Evolutionary conservation across 768 basidiomycete species (phyloP).

Genomic region (Hirschioporus abietinus): DNA sequence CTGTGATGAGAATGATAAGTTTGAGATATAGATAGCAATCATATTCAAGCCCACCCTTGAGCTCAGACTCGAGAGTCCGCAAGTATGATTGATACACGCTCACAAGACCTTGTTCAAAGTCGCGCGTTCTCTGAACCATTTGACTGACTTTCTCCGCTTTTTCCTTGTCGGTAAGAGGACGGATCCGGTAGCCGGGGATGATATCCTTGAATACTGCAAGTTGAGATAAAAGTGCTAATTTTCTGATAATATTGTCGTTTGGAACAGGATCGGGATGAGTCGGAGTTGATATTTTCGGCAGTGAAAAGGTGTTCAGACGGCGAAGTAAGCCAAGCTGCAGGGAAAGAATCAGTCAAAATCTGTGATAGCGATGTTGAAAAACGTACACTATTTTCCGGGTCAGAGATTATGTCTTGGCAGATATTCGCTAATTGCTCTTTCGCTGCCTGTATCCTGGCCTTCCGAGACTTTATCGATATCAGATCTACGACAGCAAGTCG

Average conservation of each 20-base stretch:
- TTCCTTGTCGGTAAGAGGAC: slow-evolving; percentile 84
- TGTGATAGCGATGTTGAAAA: slow-evolving; percentile 8
- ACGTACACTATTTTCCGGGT: slow-evolving; percentile 92
- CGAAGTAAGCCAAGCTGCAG: slow-evolving; percentile 79
- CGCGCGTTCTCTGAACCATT: slow-evolving; percentile 81
- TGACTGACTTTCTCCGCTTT: slow-evolving; percentile 92
- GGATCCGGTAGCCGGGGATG: slow-evolving; percentile 94
- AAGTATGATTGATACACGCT: slow-evolving; percentile 85
- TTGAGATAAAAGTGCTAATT: slow-evolving; percentile 84
- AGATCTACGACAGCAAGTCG: slow-evolving; percentile 72
- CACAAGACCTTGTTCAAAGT: slow-evolving; percentile 95
- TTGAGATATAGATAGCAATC: slow-evolving; percentile 2
- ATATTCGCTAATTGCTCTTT: slow-evolving; percentile 93
- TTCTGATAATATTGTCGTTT: slow-evolving; percentile 81
- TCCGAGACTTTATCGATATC: slow-evolving; percentile 59
- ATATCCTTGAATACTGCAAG: slow-evolving; percentile 95
- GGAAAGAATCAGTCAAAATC: slow-evolving; percentile 8
- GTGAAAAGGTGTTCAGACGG: slow-evolving; percentile 85
- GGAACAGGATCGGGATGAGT: slow-evolving; percentile 62
- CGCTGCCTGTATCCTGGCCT: slow-evolving; percentile 63
- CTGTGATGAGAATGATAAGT: slow-evolving; percentile 34
- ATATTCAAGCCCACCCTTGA: slow-evolving; percentile 59
- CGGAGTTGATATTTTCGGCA: slow-evolving; percentile 63
- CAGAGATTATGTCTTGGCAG: slow-evolving; percentile 90
- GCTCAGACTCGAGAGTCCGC: slow-evolving; percentile 74